phyloP scores from a whole-genome alignment of 805 yeast genomes.

The Candida schatavii region DNA sequence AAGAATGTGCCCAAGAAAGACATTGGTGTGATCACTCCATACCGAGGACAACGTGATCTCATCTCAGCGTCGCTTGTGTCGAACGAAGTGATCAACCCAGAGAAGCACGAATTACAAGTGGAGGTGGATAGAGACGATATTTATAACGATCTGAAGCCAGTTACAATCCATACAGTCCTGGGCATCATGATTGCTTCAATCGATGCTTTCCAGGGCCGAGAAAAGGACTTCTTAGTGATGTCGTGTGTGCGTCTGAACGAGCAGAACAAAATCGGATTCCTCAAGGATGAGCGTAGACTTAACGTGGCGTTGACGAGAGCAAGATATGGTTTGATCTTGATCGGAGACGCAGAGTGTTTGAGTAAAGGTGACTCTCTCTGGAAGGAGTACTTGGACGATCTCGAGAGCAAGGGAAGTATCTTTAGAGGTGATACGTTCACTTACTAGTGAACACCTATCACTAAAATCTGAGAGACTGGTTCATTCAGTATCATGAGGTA shows the following conservation, averaged over 20 bases:
- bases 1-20: conserved; percentile 48
- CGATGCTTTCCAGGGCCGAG: conserved; percentile 62
- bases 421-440: conserved; percentile 14
- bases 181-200: conserved; percentile 54
- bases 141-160: conserved; percentile 41
- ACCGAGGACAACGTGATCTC: conserved; percentile 69
- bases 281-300: conserved; percentile 80
- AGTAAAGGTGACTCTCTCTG: conserved; percentile 49
- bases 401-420: conserved; percentile 32
- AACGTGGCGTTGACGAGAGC: conserved; percentile 92
- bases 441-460: conserved; percentile 5
- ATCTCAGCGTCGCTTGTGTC: conserved; percentile 48
- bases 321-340: conserved; percentile 63
- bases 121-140: conserved; percentile 65
- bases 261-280: conserved; percentile 72
- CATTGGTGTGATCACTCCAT: conserved; percentile 73
- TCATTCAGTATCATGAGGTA: background rate
- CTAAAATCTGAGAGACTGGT: background rate
- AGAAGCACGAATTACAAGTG: conserved; percentile 41
- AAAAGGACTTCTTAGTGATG: conserved; percentile 49
- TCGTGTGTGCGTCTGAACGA: conserved; percentile 67
- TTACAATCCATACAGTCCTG: conserved; percentile 48
- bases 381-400: conserved; percentile 46
- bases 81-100: conserved; percentile 58
- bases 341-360: conserved; percentile 40